Conservation (phyloP, 2,329 filamentous ascomycete genomes). For the Curvularia eragrostidis region DNA sequence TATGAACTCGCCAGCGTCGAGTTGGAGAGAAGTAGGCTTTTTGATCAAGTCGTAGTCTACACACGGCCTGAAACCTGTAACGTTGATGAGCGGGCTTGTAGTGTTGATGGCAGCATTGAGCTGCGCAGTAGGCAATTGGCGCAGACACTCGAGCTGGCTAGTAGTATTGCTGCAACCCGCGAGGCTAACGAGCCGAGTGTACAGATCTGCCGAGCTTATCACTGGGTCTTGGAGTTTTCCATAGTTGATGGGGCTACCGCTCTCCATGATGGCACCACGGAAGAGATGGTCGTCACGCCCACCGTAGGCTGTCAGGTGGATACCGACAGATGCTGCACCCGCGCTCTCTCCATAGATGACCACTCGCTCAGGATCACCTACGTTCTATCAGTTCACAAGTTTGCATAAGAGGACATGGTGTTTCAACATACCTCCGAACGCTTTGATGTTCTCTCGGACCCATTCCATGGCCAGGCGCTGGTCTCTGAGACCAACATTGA, state of each 20-base stretch:
- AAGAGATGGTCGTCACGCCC: conserved; percentile 58
- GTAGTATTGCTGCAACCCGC: conserved; percentile 34
- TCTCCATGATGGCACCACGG: conserved; percentile 56
- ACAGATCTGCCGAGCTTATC: conserved; percentile 29
- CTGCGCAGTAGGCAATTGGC: conserved; percentile 63
- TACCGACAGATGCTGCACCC: conserved; percentile 55
- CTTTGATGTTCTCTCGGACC: conserved; percentile 53
- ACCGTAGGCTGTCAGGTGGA: conserved; percentile 55
- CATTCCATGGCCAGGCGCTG: conserved; percentile 57
- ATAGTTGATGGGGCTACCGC: conserved; percentile 49
- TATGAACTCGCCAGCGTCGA: conserved; percentile 66
- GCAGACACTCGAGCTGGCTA: conserved; percentile 57
- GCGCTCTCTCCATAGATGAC: conserved; percentile 56
- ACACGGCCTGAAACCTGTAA: conserved; percentile 51
- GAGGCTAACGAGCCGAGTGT: conserved; percentile 29
- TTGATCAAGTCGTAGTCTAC: conserved; percentile 65
- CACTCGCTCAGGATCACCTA: conserved; percentile 52
- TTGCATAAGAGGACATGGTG: conserved; percentile 32
- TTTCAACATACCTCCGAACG: conserved; percentile 51
- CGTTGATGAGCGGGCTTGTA: conserved; percentile 34
- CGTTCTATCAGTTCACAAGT: conserved; percentile 32
- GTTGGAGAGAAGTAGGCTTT: conserved; percentile 60
- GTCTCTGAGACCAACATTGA: conserved; percentile 56
- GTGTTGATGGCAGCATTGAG: conserved; percentile 64
- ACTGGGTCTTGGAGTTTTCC: conserved; percentile 20